Conservation (phyloP, 371 early-diverging fungal species). For the Mucor velutinosus region DNA sequence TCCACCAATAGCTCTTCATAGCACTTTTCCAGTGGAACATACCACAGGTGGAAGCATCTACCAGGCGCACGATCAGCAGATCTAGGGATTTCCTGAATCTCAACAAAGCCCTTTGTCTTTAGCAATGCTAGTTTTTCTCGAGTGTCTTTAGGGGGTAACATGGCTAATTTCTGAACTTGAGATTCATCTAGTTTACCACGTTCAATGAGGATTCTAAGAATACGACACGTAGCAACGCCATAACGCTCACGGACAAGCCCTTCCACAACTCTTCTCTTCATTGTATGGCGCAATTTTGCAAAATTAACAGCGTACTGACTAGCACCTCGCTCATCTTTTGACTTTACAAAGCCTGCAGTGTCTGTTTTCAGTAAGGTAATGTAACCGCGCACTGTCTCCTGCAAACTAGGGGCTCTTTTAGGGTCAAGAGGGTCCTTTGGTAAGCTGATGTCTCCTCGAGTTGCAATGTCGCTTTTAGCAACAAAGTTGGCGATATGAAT, state of each 20-base stretch:
- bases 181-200: constrained; percentile 88
- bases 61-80: constrained; percentile 85
- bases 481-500: constrained; percentile 60
- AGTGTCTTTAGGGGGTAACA: constrained; percentile 75
- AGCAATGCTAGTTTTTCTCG: constrained; percentile 73
- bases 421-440: constrained; percentile 51
- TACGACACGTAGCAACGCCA: constrained; percentile 74
- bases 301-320: constrained; percentile 77
- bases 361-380: constrained; percentile 69
- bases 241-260: constrained; percentile 70
- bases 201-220: constrained; percentile 73
- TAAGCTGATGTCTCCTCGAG: constrained; percentile 58
- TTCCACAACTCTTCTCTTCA: constrained; percentile 70
- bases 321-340: constrained; percentile 72
- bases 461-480: constrained; percentile 44
- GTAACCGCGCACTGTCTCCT: constrained; percentile 63
- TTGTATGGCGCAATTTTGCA: constrained; percentile 54
- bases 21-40: constrained; percentile 67
- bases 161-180: constrained; percentile 74
- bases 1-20: constrained; percentile 63
- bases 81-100: constrained; percentile 89
- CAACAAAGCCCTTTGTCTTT: constrained; percentile 70
- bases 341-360: constrained; percentile 64
- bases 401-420: constrained; percentile 42
- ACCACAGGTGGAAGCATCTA: constrained; percentile 85